Evolutionary conservation across 2,329 filamentous ascomycete species (phyloP).

Genomic region (Escovopsis sp.): DNA sequence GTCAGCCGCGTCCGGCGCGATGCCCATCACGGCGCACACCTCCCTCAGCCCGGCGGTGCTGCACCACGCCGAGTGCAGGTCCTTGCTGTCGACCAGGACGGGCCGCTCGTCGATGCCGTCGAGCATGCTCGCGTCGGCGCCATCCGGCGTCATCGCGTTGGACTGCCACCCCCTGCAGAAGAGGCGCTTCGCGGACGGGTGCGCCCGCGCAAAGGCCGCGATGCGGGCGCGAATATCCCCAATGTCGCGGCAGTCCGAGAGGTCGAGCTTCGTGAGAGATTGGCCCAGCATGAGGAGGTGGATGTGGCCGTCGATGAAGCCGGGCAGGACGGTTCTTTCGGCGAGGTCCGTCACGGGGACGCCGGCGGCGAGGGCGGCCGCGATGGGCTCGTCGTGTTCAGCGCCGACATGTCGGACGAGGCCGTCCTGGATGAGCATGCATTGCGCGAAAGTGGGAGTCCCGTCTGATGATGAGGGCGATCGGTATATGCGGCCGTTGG

Average conservation of each 20-base stretch:
- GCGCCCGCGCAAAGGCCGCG: constrained; percentile 26
- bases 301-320: constrained; percentile 43
- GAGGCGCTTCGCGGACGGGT: constrained; percentile 33
- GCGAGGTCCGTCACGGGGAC: constrained; percentile 13
- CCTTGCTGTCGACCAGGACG: constrained; percentile 41
- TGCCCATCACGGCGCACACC: constrained; percentile 20
- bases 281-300: constrained; percentile 40
- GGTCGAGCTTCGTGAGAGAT: constrained; percentile 32
- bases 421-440: constrained; percentile 20
- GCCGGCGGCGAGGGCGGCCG: constrained; percentile 11
- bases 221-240: constrained; percentile 34
- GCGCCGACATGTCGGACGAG: constrained; percentile 20
- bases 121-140: constrained; percentile 27
- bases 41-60: constrained; percentile 34
- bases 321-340: constrained; percentile 29
- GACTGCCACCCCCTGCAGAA: constrained; percentile 39
- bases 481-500: constrained; percentile 10
- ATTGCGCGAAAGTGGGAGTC: constrained; percentile 6
- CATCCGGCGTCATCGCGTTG: constrained; percentile 29
- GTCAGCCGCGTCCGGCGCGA: constrained; percentile 26
- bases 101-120: constrained; percentile 38
- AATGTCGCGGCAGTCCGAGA: constrained; percentile 31
- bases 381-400: constrained; percentile 10
- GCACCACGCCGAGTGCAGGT: constrained; percentile 42
- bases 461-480: constrained; percentile 1